Evolutionary conservation across 345 rosid genomes (phyloP).

Genomic region (Eucalyptus globulus): DNA sequence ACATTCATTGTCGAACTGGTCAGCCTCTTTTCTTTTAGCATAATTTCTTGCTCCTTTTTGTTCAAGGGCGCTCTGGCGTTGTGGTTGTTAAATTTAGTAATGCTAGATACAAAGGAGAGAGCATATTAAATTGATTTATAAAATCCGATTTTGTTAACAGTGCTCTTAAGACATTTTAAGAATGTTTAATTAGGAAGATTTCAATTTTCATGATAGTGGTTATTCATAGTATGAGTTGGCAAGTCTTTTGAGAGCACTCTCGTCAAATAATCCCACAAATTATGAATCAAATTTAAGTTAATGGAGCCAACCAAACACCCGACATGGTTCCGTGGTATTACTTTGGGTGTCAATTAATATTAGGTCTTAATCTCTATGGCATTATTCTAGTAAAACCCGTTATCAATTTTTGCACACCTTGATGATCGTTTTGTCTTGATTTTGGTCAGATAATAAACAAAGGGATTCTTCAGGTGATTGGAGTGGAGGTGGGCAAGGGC

Average conservation of each 20-base stretch:
- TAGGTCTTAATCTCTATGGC: not conserved
- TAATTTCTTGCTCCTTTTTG: not conserved
- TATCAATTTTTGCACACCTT: not conserved
- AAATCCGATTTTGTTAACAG: not conserved
- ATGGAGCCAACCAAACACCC: not conserved
- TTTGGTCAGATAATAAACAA: conserved; percentile 53
- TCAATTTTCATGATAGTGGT: not conserved
- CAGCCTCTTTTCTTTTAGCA: not conserved
- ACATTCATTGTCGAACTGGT: conserved; percentile 68
- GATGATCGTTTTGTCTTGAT: not conserved
- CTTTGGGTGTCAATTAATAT: not conserved
- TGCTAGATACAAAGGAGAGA: no score
- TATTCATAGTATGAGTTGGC: not conserved
- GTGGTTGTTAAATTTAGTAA: not conserved
- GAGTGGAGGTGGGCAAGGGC: conserved; percentile 82
- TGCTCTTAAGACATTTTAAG: not conserved
- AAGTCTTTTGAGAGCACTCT: not conserved
- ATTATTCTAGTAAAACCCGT: not conserved
- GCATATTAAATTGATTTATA: no score
- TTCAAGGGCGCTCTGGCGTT: not conserved
- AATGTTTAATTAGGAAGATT: not conserved
- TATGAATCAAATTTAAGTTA: no score
- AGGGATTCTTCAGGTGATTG: conserved; percentile 63
- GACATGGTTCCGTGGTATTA: not conserved
- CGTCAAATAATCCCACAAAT: not conserved